Conservation (phyloP, 768 basidiomycete genomes). For the Boletus speciosus region DNA sequence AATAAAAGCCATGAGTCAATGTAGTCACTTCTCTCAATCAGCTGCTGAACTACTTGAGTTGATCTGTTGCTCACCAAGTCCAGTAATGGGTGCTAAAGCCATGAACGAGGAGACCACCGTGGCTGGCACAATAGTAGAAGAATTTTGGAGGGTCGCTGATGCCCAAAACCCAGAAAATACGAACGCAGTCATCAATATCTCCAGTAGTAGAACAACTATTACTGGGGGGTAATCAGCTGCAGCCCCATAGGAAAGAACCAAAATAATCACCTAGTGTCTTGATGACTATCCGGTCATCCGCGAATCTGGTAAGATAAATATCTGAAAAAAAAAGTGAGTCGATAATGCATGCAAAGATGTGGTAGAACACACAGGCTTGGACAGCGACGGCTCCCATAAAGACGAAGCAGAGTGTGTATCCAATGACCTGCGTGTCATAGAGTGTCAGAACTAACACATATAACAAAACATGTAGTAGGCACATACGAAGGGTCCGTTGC, state of each 20-base stretch:
- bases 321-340: background rate
- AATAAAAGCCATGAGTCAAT: slow-evolving; percentile 20
- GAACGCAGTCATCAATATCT: slow-evolving; percentile 11
- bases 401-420: slow-evolving; percentile 13
- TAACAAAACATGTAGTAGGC: background rate
- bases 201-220: slow-evolving; percentile 10
- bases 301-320: slow-evolving; percentile 19
- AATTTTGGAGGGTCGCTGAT: background rate
- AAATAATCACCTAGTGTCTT: slow-evolving; percentile 13
- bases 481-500: slow-evolving; percentile 14
- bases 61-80: slow-evolving; percentile 14
- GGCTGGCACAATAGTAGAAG: no score
- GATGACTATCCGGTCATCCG: slow-evolving; percentile 8
- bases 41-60: background rate
- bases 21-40: slow-evolving; percentile 9
- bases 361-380: slow-evolving; percentile 11
- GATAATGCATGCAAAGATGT: no score
- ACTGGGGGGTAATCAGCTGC: slow-evolving; percentile 5
- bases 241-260: background rate
- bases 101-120: background rate
- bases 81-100: slow-evolving; percentile 2
- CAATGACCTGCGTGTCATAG: slow-evolving; percentile 4
- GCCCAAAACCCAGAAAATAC: slow-evolving; percentile 14
- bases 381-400: slow-evolving; percentile 15
- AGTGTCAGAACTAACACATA: background rate